Base-by-base conservation (phyloP, 805 yeast genomes). In the Hemisphaericaspora nanyangensis region DNA sequence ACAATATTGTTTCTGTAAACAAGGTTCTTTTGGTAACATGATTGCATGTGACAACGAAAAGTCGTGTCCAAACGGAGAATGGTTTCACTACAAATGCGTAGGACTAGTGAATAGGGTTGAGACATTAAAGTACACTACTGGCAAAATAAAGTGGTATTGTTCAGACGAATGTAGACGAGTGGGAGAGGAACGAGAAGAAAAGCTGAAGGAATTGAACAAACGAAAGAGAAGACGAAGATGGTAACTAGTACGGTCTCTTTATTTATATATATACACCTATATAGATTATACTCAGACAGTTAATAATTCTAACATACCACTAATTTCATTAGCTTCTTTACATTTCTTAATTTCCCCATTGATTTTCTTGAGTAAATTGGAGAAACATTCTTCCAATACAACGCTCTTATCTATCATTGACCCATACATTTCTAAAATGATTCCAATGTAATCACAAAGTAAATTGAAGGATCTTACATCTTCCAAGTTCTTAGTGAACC, bases 21-120 rank as follows among this genome's bases (percentile, higher is more conserved):
- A 90, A 49, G 95, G 85, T 0, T 89, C 97, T 0, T 87, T 83
- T 62, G 99, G 99, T 17, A 87, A 82, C 52, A 91, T 91, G 99
- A 87, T 91, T 48, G 97, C 93, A 0, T 91, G 99, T 63, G 99
- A 91, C 57, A 85, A 88, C 46, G 60, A 55, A 38, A 51, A 46
- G 3, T 43, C 56, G 12, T 68, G 74, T 44, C 64, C 67, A 18
- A 68, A 68, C 38, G 74, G 74, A 1, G 73, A 65, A 24, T 68
- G 74, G 74, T 68, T 68, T 35, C 74, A 68, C 42, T 68, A 66
- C 46, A 68, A 67, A 41, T 68, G 74, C 45, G 73, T 68, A 19
- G 72, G 72, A 10, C 51, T 65, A 19, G 48, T 62, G 13, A 64
- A 56, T 38, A 46, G 63, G 35, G 71, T 62, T 7, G 70, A 65